phyloP scores from a whole-genome alignment of 495 filamentous ascomycete genomes.

The Umbilicaria muhlenbergii region DNA sequence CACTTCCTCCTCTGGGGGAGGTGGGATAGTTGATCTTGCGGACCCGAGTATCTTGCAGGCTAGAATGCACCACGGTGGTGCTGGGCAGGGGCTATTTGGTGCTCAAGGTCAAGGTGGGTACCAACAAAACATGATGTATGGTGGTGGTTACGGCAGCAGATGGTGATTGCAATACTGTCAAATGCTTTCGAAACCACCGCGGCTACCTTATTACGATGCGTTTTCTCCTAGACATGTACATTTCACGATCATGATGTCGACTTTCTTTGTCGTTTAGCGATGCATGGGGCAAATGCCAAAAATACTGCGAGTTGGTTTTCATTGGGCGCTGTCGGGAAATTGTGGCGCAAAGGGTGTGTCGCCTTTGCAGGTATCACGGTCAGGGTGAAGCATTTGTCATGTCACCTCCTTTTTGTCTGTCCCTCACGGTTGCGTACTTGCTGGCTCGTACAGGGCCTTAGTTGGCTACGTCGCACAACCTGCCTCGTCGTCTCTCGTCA shows the following conservation, averaged over 20 bases:
- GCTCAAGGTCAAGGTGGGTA: constrained; percentile 98
- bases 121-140: constrained; percentile 79
- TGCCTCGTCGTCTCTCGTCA: constrained; percentile 50
- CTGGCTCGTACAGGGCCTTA: constrained; percentile 22
- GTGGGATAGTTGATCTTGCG: constrained; percentile 97
- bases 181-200: not conserved
- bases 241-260: constrained; percentile 4
- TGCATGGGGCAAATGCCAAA: constrained; percentile 3
- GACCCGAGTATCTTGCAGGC: constrained; percentile 99
- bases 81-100: constrained; percentile 76
- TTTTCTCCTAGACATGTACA: constrained; percentile 8
- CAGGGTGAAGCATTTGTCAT: constrained; percentile 18
- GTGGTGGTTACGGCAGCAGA: constrained; percentile 57
- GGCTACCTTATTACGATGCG: constrained; percentile 1
- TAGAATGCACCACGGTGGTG: constrained; percentile 81
- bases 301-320: not conserved
- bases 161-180: constrained; percentile 29
- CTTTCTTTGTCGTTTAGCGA: constrained; percentile 7
- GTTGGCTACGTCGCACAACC: constrained; percentile 22
- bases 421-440: constrained; percentile 4
- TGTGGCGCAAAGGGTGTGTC: constrained; percentile 1
- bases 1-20: constrained; percentile 97
- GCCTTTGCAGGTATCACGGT: constrained; percentile 3
- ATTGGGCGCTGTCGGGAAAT: not conserved
- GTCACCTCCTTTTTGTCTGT: constrained; percentile 22